These are phyloP conservation scores for Sonneratia caseolaris DNA, from an alignment of 345 rosid species.

Conservation along the genomic window DNA sequence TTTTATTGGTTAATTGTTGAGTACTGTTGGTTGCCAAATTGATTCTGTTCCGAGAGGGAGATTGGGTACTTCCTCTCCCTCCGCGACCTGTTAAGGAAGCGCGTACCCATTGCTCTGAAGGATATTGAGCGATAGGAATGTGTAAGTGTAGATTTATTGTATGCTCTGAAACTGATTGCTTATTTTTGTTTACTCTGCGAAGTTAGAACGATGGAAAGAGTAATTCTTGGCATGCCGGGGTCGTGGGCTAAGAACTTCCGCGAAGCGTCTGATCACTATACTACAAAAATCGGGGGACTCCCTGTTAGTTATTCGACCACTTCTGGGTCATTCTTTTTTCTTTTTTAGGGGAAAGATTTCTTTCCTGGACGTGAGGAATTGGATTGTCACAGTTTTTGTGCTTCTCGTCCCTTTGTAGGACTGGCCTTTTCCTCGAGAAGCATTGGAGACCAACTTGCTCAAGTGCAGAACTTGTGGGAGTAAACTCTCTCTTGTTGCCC, in stretches of 20 bases:
- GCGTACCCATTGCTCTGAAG: not conserved
- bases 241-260: conserved; percentile 65
- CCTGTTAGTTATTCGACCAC: conserved; percentile 34
- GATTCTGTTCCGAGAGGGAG: not conserved
- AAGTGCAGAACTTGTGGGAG: conserved; percentile 48
- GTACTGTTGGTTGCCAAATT: not conserved
- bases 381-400: not conserved
- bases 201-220: conserved; percentile 22
- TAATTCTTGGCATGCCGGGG: conserved; percentile 68
- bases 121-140: not conserved
- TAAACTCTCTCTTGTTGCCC: conserved; percentile 65
- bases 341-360: not conserved
- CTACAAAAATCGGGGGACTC: conserved; percentile 74
- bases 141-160: not conserved
- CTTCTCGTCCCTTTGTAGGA: conserved; percentile 35
- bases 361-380: not conserved
- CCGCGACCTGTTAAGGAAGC: not conserved
- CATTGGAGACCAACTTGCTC: conserved; percentile 23
- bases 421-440: conserved; percentile 53
- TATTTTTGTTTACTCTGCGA: not conserved
- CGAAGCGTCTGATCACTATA: conserved; percentile 65
- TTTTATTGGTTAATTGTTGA: not conserved
- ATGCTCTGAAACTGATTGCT: too few relatives aligned
- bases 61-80: not conserved
- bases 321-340: not conserved